phyloP scores from a whole-genome alignment of 805 yeast species.

The Pichia scutulata region DNA sequence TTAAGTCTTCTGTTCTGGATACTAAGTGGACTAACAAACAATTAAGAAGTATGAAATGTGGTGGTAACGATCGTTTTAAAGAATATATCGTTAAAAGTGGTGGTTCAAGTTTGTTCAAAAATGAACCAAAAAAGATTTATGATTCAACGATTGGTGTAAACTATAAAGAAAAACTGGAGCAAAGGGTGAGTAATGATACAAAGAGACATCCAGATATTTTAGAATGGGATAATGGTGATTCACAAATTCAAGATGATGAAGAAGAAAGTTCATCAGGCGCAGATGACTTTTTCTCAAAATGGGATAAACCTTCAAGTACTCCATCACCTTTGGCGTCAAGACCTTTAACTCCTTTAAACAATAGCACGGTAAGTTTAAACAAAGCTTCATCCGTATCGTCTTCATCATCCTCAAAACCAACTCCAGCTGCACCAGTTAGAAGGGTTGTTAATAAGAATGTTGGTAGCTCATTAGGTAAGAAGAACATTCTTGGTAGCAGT shows the following conservation, averaged over 20 bases:
- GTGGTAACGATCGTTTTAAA: constrained; percentile 83
- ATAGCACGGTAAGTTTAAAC: neutral
- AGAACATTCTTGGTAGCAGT: constrained; percentile 36
- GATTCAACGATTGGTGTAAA: constrained; percentile 70
- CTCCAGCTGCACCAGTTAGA: constrained; percentile 28
- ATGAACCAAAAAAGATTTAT: constrained; percentile 72
- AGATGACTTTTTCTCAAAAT: constrained; percentile 86
- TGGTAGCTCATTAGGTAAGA: constrained; percentile 15
- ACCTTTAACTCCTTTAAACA: constrained; percentile 34
- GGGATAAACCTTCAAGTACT: constrained; percentile 71
- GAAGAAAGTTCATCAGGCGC: constrained; percentile 41
- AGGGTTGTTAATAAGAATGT: constrained; percentile 26
- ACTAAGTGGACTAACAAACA: constrained; percentile 84
- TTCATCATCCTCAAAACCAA: constrained; percentile 13
- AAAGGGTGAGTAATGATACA: constrained; percentile 60
- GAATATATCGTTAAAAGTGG: constrained; percentile 81
- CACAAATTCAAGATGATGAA: constrained; percentile 43
- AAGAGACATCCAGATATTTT: constrained; percentile 64
- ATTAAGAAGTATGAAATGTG: constrained; percentile 84
- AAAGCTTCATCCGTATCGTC: neutral
- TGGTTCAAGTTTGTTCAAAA: constrained; percentile 62
- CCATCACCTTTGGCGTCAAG: constrained; percentile 42
- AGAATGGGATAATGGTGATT: constrained; percentile 46
- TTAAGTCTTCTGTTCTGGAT: constrained; percentile 84
- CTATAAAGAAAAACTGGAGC: constrained; percentile 73